Evolutionary conservation across 2,329 filamentous ascomycete genomes (phyloP), one percentile per base, ranked within the genome.

Genomic region (Fusarium liriodendri): DNA sequence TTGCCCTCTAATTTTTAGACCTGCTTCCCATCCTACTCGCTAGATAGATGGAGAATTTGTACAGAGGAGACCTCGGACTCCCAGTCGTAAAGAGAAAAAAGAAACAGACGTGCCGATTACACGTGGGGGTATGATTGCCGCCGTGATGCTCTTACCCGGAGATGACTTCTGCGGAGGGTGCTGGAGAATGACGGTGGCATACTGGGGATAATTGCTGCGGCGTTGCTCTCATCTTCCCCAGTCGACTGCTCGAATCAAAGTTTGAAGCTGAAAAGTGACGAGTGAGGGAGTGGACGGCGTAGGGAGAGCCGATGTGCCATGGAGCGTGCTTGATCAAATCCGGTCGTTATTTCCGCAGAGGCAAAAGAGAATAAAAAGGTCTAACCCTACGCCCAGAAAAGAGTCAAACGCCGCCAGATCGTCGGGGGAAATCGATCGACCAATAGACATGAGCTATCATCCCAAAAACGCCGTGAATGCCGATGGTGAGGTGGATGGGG

Each of bases 401-500:
- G 73, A 79, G 71, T 79, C 76, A 72, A 81, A 84, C 82, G 82
- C 82, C 82, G 78, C 79, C 77, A 79, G 76, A 76, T 81, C 80
- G 77, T 81, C 77, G 76, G 74, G 71, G 59, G 67, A 67, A 71
- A 67, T 73, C 76, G 80, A 80, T 77, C 76, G 78, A 79, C 78
- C 79, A 79, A 80, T 79, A 79, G 78, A 79, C 81, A 82, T 80
- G 78, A 83, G 79, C 79, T 82, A 72, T 81, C 80, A 79, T 83
- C 78, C 82, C 79, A 71, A 79, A 76, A 85, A 85, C 84, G 84
- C 84, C 84, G 76, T 80, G 73, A 82, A 85, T 85, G 84, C 83
- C 82, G 74, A 75, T 74, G 68, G 74, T 78, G 66, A 76, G 69
- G 72, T 58, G 37, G 42, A 59, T 54, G 52, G 65, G 10, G 67